These are phyloP conservation scores for Austroboletus olivaceoglutinosus DNA, from an alignment of 1,284 basidiomycete species.

Conservation along the genomic window DNA sequence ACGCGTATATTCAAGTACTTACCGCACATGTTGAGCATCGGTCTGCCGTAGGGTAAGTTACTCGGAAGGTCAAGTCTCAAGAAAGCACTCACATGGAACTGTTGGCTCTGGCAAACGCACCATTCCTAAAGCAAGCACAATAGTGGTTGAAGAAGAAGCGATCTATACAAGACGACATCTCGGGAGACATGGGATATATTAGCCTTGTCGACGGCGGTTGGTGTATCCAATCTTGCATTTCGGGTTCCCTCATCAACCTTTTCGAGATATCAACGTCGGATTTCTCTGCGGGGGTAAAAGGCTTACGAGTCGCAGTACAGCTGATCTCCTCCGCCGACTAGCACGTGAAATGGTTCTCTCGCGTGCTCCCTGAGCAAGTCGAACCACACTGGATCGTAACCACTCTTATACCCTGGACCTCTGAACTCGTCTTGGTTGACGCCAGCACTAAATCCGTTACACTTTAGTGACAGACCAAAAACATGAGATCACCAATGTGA, in stretches of 20 bases:
- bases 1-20: slow-evolving; percentile 18
- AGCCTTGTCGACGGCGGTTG: slow-evolving; percentile 63
- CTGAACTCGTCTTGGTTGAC: slow-evolving; percentile 78
- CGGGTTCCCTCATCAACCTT: slow-evolving; percentile 70
- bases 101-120: slow-evolving; percentile 91
- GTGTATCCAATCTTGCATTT: slow-evolving; percentile 82
- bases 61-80: not conserved
- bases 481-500: not conserved
- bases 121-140: slow-evolving; percentile 80
- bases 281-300: not conserved
- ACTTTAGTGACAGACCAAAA: slow-evolving; percentile 41
- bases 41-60: slow-evolving; percentile 35
- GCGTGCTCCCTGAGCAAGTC: slow-evolving; percentile 84
- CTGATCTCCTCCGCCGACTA: slow-evolving; percentile 86
- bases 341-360: slow-evolving; percentile 78
- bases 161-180: slow-evolving; percentile 81
- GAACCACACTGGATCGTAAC: slow-evolving; percentile 91
- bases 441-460: slow-evolving; percentile 80
- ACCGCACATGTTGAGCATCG: slow-evolving; percentile 67
- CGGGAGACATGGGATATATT: slow-evolving; percentile 61
- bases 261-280: slow-evolving; percentile 1
- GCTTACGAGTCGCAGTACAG: slow-evolving; percentile 74
- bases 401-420: slow-evolving; percentile 68
- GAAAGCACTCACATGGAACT: slow-evolving; percentile 74
- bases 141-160: slow-evolving; percentile 91